Base-by-base conservation (phyloP, 495 filamentous ascomycete species). In the Aspergillus bridgeri region DNA sequence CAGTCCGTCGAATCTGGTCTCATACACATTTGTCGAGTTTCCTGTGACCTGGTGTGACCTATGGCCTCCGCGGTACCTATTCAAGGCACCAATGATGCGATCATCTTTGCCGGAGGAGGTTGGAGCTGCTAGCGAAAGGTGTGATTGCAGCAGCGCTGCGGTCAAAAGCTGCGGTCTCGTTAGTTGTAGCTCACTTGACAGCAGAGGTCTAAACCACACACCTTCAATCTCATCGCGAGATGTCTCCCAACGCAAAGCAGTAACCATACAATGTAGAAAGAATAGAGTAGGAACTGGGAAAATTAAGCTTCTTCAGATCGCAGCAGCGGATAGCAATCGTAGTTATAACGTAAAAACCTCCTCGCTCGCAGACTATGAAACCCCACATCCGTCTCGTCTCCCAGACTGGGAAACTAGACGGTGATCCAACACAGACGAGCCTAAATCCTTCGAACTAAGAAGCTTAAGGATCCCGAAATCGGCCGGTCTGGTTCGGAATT, bases 1-100 rank as follows among this genome's bases (percentile, higher is more conserved):
- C 17, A 83, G 78, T 3, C 75, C 76, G 8, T 70, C 59, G 50
- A 83, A 83, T 21, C 72, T 70, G 2, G 79, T 81, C 44, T 72
- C 51, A 55, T 83, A 81, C 19, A 73, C 63, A 47, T 72, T 70
- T 19, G 48, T 62, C 45, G 58, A 49, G 11, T 52, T 25, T 22
- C 33, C 23, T 19, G 25, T 6, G 17, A 22, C 20, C 20, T 48
- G 18, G 13, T 2, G 27, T 1, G 21, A 11, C 23, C 44, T 44
- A 6, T n/a, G 18, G 5, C 58, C 56, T 4, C 29, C 53, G 50
- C 62, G 58, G 13, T 54, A 45, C 9, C 33, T 38, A 15, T 48
- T 53, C 33, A 61, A 6, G 17, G 49, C 48, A 0, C 51, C 47
- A 9, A 49, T 47, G 15, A 66, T 42, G 15, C 63, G 60, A n/a